A percentile compares a stretch with the other conserved stretches of the same genome.
These are phyloP conservation scores for Mycena sp. DNA, from an alignment of 1,284 basidiomycete species.

Conservation along the genomic window DNA sequence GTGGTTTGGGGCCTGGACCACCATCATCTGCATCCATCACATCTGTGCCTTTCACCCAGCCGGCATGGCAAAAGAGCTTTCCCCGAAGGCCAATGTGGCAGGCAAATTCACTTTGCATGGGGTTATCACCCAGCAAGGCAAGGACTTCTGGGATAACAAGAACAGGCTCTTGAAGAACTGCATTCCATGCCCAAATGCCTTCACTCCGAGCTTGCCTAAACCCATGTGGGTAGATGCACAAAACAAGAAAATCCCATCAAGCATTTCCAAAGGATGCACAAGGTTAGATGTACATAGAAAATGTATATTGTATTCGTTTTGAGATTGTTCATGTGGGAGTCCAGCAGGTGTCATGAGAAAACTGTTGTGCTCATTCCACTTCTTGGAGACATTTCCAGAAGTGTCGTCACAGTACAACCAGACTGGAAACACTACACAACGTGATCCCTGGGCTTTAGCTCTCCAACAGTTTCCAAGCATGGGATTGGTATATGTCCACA, in stretches of 20 bases:
- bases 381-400: conserved; percentile 53
- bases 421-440: conserved; percentile 41
- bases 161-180: conserved; percentile 31
- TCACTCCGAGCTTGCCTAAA: conserved; percentile 19
- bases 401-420: conserved; percentile 57
- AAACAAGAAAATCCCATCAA: conserved; percentile 33
- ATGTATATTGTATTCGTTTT: conserved; percentile 43
- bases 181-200: conserved; percentile 46
- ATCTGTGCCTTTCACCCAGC: conserved; percentile 37
- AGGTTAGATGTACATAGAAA: conserved; percentile 49
- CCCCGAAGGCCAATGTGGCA: conserved; percentile 46
- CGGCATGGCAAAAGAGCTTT: conserved; percentile 45
- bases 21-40: background rate
- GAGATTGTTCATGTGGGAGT: conserved; percentile 34
- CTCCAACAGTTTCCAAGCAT: conserved; percentile 35
- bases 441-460: conserved; percentile 33
- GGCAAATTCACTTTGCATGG: conserved; percentile 49
- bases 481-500: conserved; percentile 30
- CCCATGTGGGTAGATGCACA: background rate
- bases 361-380: conserved; percentile 56
- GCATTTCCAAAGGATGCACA: conserved; percentile 49
- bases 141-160: conserved; percentile 42
- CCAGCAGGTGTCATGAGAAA: conserved; percentile 45
- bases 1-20: background rate
- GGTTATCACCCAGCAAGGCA: conserved; percentile 49